Conservation (phyloP, 1,139 yeast genomes). For the Kodamaea anthophila region DNA sequence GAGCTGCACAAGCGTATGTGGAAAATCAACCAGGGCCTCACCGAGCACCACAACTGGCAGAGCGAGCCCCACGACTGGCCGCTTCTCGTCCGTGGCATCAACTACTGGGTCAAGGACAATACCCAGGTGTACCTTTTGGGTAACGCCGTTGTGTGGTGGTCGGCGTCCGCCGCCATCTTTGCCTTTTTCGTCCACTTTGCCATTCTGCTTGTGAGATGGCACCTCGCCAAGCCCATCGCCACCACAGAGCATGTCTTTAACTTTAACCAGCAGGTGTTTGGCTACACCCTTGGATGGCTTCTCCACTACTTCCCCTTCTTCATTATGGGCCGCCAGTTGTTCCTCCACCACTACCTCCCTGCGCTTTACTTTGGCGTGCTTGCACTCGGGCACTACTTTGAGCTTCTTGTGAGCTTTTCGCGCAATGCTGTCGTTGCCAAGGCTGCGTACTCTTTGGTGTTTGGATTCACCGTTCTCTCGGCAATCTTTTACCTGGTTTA, state of each 20-base stretch:
- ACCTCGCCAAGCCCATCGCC: constrained; percentile 49
- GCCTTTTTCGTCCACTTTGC: constrained; percentile 49
- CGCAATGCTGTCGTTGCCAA: constrained; percentile 17
- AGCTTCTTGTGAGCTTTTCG: constrained; percentile 51
- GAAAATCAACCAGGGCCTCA: constrained; percentile 79
- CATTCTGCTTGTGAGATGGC: constrained; percentile 69
- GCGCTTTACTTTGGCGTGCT: constrained; percentile 84
- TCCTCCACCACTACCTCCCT: constrained; percentile 89
- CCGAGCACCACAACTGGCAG: constrained; percentile 82
- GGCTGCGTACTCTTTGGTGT: constrained; percentile 38
- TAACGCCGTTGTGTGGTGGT: constrained; percentile 89
- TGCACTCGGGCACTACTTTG: constrained; percentile 77
- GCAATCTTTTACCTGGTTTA: constrained; percentile 55
- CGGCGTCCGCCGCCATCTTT: constrained; percentile 54
- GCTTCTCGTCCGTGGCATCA: constrained; percentile 80
- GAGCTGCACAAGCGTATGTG: constrained; percentile 90
- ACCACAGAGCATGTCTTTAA: constrained; percentile 53
- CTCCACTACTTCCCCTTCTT: constrained; percentile 83
- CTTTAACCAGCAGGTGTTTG: constrained; percentile 65
- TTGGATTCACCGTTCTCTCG: constrained; percentile 43
- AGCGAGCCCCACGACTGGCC: constrained; percentile 92
- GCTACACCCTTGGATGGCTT: constrained; percentile 75
- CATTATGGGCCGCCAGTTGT: constrained; percentile 90
- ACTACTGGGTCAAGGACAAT: constrained; percentile 81
- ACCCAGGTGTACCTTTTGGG: constrained; percentile 84